Evolutionary conservation across 2,329 filamentous ascomycete genomes (phyloP).

Genomic region (Fusarium pseudoanthophilum): DNA sequence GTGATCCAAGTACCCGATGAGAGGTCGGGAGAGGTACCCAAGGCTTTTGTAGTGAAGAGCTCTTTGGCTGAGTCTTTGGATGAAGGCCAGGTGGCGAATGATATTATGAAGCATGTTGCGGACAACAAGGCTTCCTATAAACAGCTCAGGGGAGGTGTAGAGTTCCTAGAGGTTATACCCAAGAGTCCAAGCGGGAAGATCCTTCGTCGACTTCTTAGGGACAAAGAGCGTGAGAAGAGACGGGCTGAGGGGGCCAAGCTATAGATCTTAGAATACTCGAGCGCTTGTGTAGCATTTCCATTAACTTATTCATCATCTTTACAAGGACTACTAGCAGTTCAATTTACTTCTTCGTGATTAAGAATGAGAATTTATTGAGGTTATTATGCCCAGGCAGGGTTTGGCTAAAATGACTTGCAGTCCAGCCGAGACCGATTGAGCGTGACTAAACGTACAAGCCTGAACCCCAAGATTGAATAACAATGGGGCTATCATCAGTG

Average conservation of each 20-base stretch:
- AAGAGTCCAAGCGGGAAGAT: conserved; percentile 71
- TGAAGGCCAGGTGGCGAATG: conserved; percentile 57
- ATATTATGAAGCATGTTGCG: conserved; percentile 69
- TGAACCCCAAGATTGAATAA: too few species aligned
- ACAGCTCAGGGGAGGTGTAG: conserved; percentile 60
- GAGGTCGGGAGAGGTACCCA: conserved; percentile 69
- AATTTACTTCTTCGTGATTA: background rate
- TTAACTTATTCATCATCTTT: too few species aligned
- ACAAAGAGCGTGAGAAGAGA: conserved; percentile 6
- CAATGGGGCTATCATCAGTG: too few species aligned
- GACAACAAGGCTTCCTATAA: conserved; percentile 71
- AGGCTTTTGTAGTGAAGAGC: conserved; percentile 68
- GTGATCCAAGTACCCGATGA: conserved; percentile 75
- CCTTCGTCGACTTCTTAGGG: conserved; percentile 8
- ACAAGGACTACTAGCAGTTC: background rate
- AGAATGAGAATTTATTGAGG: too few species aligned
- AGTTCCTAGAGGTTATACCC: conserved; percentile 66
- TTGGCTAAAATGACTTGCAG: too few species aligned
- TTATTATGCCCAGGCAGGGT: too few species aligned
- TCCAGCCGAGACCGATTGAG: too few species aligned
- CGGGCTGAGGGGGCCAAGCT: background rate
- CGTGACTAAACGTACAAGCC: too few species aligned
- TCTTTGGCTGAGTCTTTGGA: conserved; percentile 57
- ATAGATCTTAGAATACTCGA: background rate
- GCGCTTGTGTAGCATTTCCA: background rate